Percentiles rank a stretch among this genome's conserved stretches.
Evolutionary conservation across 2,329 filamentous ascomycete genomes (phyloP).

Genomic region (Phialophora chinensis): DNA sequence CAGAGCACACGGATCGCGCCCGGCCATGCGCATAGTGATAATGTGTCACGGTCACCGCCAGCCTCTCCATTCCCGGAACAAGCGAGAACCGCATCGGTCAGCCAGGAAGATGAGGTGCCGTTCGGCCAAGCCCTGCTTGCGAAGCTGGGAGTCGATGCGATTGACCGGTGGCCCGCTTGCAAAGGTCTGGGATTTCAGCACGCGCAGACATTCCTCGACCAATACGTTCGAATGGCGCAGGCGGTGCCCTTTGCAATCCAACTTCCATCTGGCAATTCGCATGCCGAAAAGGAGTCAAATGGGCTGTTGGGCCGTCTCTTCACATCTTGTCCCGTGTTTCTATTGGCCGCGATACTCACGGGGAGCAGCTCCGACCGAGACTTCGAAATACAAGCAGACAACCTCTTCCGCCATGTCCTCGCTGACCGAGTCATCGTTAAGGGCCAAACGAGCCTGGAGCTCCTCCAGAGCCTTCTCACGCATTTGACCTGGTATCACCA

Average conservation of each 20-base stretch:
- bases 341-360: conserved; percentile 22
- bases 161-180: conserved; percentile 17
- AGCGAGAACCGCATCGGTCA: neutral
- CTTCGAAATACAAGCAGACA: conserved; percentile 24
- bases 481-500: conserved; percentile 62
- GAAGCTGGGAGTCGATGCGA: neutral
- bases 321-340: conserved; percentile 13
- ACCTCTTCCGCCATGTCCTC: conserved; percentile 26
- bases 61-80: neutral
- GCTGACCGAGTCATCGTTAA: conserved; percentile 59
- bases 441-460: conserved; percentile 63
- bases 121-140: conserved; percentile 19
- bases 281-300: neutral
- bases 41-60: neutral
- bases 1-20: neutral
- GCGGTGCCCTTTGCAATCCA: conserved; percentile 24
- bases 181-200: neutral
- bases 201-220: conserved; percentile 12
- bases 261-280: neutral
- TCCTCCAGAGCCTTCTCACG: conserved; percentile 63
- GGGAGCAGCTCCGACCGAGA: conserved; percentile 21
- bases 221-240: conserved; percentile 14
- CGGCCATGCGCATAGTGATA: neutral
- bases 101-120: neutral
- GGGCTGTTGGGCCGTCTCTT: neutral